Evolutionary conservation across 225 moss, liverwort and hornwort species (phyloP).

Genomic region (Marchantia paleacea): DNA sequence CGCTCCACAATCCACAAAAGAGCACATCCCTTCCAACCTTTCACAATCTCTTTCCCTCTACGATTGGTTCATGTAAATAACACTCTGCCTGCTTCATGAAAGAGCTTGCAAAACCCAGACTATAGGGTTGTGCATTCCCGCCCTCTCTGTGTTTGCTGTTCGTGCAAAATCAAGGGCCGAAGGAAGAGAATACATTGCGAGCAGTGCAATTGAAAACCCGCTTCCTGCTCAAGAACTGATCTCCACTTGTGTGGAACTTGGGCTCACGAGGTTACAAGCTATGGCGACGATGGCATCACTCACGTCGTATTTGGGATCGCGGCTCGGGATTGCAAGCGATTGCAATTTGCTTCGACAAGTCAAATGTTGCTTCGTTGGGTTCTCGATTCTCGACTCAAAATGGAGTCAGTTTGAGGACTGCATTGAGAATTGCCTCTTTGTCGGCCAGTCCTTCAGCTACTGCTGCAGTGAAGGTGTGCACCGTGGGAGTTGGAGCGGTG

Average conservation of each 20-base stretch:
- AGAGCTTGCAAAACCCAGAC: too few relatives aligned
- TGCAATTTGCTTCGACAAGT: neutral
- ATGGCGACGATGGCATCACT: conserved; percentile 39
- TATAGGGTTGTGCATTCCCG: too few relatives aligned
- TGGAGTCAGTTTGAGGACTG: conserved; percentile 38
- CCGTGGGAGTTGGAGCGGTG: conserved; percentile 17
- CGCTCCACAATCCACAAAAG: too few relatives aligned
- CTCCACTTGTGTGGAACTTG: neutral
- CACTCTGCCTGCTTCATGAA: too few relatives aligned
- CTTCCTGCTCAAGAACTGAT: too few relatives aligned
- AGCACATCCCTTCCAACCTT: too few relatives aligned
- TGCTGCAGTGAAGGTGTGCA: conserved; percentile 18
- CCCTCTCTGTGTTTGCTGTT: too few relatives aligned
- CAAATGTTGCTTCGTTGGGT: neutral
- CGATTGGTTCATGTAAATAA: too few relatives aligned
- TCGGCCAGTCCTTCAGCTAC: neutral
- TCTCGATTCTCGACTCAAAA: conserved; percentile 30
- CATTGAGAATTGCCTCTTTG: conserved; percentile 17
- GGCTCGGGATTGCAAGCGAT: conserved; percentile 1
- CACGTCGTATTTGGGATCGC: conserved; percentile 27
- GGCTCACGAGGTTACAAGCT: conserved; percentile 6
- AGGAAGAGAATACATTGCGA: too few relatives aligned
- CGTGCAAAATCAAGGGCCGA: too few relatives aligned
- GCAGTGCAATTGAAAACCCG: too few relatives aligned
- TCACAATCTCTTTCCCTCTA: too few relatives aligned